A percentile compares a stretch with the other conserved stretches of the same genome.
Evolutionary conservation across 495 filamentous ascomycete genomes (phyloP).

Genomic region (Daldinia decipiens): DNA sequence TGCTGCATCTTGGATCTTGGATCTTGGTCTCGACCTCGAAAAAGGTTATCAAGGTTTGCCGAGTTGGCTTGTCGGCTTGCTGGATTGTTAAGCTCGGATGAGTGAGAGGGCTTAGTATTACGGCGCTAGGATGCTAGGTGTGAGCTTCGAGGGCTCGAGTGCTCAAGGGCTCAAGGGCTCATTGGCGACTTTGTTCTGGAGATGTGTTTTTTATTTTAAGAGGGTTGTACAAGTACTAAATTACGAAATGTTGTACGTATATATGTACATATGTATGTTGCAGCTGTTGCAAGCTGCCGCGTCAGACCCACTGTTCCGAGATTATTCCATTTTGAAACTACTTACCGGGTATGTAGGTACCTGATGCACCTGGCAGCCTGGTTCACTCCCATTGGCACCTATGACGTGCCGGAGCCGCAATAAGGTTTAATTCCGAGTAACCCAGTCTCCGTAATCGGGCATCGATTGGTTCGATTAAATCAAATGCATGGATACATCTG

Average conservation of each 20-base stretch:
- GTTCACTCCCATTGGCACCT: slow-evolving; percentile 5
- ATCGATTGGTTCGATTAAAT: slow-evolving; percentile 26
- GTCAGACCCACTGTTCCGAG: slow-evolving; percentile 4
- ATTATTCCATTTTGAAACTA: slow-evolving; percentile 3
- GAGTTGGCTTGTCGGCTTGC: neutral
- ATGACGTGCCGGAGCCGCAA: slow-evolving; percentile 40
- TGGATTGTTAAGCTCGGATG: neutral
- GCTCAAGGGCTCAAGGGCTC: slow-evolving; percentile 14
- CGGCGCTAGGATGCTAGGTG: neutral
- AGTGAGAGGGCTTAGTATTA: neutral
- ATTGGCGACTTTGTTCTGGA: slow-evolving; percentile 42
- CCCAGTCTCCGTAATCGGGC: slow-evolving; percentile 16
- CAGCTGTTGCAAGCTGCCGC: neutral
- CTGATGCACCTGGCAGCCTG: slow-evolving; percentile 25
- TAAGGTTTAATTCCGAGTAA: slow-evolving; percentile 30
- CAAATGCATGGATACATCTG: neutral
- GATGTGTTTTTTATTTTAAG: slow-evolving; percentile 52
- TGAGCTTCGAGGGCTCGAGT: neutral
- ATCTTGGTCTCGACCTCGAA: slow-evolving; percentile 58
- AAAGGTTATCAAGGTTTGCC: neutral
- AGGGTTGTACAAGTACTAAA: neutral
- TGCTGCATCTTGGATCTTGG: slow-evolving; percentile 75
- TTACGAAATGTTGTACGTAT: neutral
- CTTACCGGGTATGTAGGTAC: neutral
- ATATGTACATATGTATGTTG: too few species aligned